Conservation (phyloP, 208 protist species). For the Naegleria lovaniensis region DNA sequence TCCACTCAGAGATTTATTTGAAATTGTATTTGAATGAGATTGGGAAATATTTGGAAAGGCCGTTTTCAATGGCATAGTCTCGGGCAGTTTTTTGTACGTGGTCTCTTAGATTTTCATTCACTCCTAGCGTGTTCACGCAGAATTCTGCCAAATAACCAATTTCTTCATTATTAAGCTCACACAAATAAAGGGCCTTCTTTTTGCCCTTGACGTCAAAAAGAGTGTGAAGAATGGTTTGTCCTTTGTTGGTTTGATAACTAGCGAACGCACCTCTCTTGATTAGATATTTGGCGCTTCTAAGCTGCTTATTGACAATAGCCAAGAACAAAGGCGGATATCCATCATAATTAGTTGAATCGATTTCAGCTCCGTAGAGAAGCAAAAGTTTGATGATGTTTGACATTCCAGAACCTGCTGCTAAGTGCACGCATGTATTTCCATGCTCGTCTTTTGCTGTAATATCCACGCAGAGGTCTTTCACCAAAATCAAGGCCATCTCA, state of each 20-base stretch:
- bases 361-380: neutral
- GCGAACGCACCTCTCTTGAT: neutral
- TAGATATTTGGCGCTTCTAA: neutral
- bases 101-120: neutral
- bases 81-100: neutral
- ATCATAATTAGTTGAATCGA: neutral
- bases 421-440: neutral
- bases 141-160: neutral
- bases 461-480: neutral
- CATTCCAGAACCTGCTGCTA: neutral
- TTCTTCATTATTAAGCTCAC: neutral
- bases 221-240: neutral
- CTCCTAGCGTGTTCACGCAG: neutral
- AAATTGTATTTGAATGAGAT: neutral
- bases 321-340: neutral
- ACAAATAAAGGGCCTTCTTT: neutral
- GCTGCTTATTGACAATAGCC: neutral
- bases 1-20: neutral
- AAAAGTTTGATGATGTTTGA: neutral
- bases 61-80: constrained; percentile 4
- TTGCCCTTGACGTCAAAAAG: neutral
- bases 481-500: neutral
- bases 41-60: neutral
- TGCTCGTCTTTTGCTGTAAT: neutral
- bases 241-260: neutral